Percentiles rank a stretch among this genome's conserved stretches.
Conservation (phyloP, 345 rosid species). For the Moricandia moricandioides region DNA sequence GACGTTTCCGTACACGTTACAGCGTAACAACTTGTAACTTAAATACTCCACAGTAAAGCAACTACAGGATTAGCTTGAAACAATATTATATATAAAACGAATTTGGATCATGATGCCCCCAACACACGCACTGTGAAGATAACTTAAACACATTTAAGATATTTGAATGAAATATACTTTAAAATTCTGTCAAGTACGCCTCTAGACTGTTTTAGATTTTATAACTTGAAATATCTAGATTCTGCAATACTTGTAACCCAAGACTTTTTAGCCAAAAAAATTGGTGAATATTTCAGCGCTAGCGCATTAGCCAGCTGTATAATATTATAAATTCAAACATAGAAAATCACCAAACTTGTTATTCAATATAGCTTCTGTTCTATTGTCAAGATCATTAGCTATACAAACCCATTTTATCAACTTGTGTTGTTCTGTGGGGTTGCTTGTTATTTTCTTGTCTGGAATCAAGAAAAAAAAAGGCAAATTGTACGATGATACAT, state of each 20-base stretch:
- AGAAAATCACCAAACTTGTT: background rate
- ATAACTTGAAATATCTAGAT: background rate
- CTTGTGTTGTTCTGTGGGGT: background rate
- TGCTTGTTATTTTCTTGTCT: slow-evolving; percentile 11
- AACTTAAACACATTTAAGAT: background rate
- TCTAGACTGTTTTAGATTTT: background rate
- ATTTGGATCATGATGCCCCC: background rate
- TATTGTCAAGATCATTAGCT: background rate
- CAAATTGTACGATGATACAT: slow-evolving; percentile 8
- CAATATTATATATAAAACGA: background rate
- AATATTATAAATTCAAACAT: too few relatives aligned
- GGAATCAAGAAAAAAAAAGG: slow-evolving; percentile 18
- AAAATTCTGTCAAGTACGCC: background rate
- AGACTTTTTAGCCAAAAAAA: background rate
- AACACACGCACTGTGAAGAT: background rate
- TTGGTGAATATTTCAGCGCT: background rate
- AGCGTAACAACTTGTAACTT: background rate
- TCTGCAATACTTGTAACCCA: background rate
- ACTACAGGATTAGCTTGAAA: background rate
- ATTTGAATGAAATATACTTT: background rate
- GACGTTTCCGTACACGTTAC: background rate
- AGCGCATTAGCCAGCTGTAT: background rate
- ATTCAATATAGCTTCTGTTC: background rate
- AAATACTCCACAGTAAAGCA: background rate
- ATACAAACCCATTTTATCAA: slow-evolving; percentile 2